Conservation (phyloP, 2,329 filamentous ascomycete species). For the Diaporthe batatas region DNA sequence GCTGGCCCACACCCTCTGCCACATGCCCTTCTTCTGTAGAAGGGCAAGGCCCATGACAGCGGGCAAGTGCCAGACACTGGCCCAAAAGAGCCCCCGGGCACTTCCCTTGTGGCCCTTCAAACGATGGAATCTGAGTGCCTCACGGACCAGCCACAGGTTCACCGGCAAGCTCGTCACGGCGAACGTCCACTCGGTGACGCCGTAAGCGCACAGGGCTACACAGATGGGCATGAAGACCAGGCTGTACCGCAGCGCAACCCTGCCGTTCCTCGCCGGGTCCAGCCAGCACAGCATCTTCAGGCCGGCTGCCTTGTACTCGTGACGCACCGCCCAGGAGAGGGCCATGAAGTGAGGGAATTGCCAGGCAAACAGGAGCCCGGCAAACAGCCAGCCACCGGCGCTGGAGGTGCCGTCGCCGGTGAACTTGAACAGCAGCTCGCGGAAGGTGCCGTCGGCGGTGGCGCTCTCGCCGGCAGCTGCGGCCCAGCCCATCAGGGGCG, state of each 20-base stretch:
- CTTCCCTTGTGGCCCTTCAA: constrained; percentile 82
- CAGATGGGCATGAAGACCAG: constrained; percentile 90
- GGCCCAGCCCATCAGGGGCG: constrained; percentile 97
- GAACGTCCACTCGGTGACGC: constrained; percentile 89
- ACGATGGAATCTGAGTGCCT: constrained; percentile 86
- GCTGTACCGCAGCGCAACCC: constrained; percentile 90
- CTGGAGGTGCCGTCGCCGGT: constrained; percentile 68
- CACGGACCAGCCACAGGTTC: constrained; percentile 86
- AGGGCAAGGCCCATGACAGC: constrained; percentile 91
- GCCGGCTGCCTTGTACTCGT: constrained; percentile 84
- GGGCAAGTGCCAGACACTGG: constrained; percentile 95
- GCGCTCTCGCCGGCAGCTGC: constrained; percentile 92
- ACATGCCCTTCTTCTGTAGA: constrained; percentile 93
- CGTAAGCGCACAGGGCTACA: constrained; percentile 79
- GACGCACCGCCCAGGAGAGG: constrained; percentile 86
- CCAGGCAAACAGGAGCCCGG: constrained; percentile 89
- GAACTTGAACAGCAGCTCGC: constrained; percentile 75
- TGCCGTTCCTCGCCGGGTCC: constrained; percentile 85
- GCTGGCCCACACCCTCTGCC: constrained; percentile 83
- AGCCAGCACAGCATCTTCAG: constrained; percentile 86
- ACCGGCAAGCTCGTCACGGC: constrained; percentile 83
- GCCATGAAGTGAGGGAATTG: constrained; percentile 99
- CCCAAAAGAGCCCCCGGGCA: constrained; percentile 92
- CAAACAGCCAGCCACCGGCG: constrained; percentile 89
- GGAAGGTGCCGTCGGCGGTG: constrained; percentile 79